A percentile compares a stretch with the other conserved stretches of the same genome.
These are phyloP conservation scores for Fusarium pilosicola DNA, from an alignment of 2,329 filamentous ascomycete genomes.

Conservation along the genomic window DNA sequence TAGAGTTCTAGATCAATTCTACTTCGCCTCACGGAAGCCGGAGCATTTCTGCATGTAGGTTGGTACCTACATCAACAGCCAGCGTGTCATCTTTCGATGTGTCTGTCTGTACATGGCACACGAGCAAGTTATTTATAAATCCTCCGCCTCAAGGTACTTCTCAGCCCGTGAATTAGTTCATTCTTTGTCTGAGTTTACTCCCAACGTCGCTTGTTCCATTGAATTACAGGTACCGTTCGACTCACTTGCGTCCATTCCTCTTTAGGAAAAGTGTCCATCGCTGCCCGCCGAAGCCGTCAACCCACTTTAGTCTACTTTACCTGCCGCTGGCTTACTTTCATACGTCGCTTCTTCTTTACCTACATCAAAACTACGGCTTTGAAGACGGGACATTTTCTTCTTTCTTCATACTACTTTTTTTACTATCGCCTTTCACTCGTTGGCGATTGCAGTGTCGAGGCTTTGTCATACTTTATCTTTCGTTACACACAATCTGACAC, in stretches of 20 bases:
- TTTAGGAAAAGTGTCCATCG: slow-evolving; percentile 27
- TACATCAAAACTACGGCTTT: slow-evolving; percentile 3
- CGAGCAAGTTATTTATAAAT: slow-evolving; percentile 5
- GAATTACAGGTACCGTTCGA: slow-evolving; percentile 32
- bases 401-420: neutral
- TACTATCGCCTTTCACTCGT: slow-evolving; percentile 25
- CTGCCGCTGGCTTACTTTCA: slow-evolving; percentile 24
- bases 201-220: neutral
- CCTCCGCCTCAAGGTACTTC: neutral
- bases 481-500: neutral
- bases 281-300: slow-evolving; percentile 37
- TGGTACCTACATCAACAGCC: slow-evolving; percentile 28
- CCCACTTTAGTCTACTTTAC: slow-evolving; percentile 38
- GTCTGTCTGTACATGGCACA: neutral
- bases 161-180: neutral
- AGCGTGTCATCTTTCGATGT: slow-evolving; percentile 42
- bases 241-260: slow-evolving; percentile 7
- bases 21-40: slow-evolving; percentile 34
- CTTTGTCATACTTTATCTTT: neutral
- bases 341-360: slow-evolving; percentile 39
- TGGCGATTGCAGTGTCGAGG: neutral
- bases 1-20: slow-evolving; percentile 19
- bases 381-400: neutral
- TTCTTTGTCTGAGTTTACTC: neutral
- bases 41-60: neutral